These are phyloP conservation scores for Ambrosiella cleistominuta DNA, from an alignment of 2,329 filamentous ascomycete genomes.

Conservation along the genomic window DNA sequence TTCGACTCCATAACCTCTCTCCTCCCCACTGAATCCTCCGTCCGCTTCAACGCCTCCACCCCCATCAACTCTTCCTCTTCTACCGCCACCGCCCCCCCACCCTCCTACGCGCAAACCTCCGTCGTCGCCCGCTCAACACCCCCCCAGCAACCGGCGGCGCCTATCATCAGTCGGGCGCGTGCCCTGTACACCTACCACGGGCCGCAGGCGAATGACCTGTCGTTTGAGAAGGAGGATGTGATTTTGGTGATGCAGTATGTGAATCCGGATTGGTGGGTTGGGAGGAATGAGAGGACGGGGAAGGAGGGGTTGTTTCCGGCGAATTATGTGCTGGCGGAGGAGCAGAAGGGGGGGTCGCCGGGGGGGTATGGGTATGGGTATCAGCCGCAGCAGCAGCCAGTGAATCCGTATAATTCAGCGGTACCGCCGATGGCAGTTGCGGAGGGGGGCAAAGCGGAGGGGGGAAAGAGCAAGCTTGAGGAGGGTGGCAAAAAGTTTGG, in stretches of 20 bases:
- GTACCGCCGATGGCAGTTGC: slow-evolving; percentile 61
- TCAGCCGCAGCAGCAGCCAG: slow-evolving; percentile 18
- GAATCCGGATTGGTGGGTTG: slow-evolving; percentile 96
- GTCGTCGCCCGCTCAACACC: slow-evolving; percentile 22
- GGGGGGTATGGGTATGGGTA: slow-evolving; percentile 15
- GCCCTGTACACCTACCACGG: slow-evolving; percentile 74
- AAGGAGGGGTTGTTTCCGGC: slow-evolving; percentile 89
- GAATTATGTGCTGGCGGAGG: slow-evolving; percentile 57
- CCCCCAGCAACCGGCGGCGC: slow-evolving; percentile 22
- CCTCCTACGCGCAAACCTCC: slow-evolving; percentile 33
- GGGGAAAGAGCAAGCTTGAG: slow-evolving; percentile 40
- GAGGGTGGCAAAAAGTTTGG: slow-evolving; percentile 86
- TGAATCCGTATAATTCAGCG: slow-evolving; percentile 48
- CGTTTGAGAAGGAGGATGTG: slow-evolving; percentile 62
- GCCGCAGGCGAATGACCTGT: slow-evolving; percentile 63
- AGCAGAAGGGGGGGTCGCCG: slow-evolving; percentile 35
- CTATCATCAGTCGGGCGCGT: slow-evolving; percentile 53
- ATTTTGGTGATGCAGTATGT: slow-evolving; percentile 77
- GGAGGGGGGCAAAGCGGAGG: slow-evolving; percentile 32
- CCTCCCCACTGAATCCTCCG: slow-evolving; percentile 53
- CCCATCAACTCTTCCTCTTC: slow-evolving; percentile 17
- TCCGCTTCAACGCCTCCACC: slow-evolving; percentile 29
- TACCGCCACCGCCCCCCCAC: slow-evolving; percentile 22
- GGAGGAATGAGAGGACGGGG: slow-evolving; percentile 65
- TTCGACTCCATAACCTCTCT: slow-evolving; percentile 58